These are phyloP conservation scores for Arachis hypogaea DNA, from an alignment of 306 rosid genomes.

Conservation along the genomic window DNA sequence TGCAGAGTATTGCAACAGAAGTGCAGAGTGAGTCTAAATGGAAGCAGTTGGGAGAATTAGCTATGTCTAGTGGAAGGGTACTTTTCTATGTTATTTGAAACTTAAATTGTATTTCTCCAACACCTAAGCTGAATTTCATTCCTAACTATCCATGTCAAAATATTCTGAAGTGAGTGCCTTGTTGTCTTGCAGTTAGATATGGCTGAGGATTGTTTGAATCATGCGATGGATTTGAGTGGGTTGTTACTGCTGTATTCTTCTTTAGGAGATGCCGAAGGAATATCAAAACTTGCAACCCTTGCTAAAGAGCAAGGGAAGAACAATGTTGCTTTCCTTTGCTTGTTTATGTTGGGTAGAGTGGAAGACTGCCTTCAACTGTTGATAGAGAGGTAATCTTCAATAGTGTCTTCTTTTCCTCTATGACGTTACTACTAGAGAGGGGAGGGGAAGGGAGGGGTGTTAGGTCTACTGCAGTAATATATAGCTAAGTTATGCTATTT, in stretches of 20 bases:
- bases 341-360: conserved; percentile 92
- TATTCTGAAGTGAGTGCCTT: conserved; percentile 25
- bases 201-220: conserved; percentile 94
- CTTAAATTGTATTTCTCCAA: conserved; percentile 15
- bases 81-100: conserved; percentile 30
- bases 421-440: conserved; percentile 7
- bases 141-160: conserved; percentile 32
- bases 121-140: conserved; percentile 11
- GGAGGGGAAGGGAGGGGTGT: conserved; percentile 1
- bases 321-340: conserved; percentile 94
- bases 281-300: conserved; percentile 75
- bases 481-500: conserved; percentile 36
- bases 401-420: conserved; percentile 20
- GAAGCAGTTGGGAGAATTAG: conserved; percentile 99
- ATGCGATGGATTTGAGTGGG: conserved; percentile 96
- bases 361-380: conserved; percentile 97
- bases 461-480: conserved; percentile 32
- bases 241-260: conserved; percentile 93
- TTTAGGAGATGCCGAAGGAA: conserved; percentile 97
- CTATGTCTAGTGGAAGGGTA: conserved; percentile 96
- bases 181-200: conserved; percentile 77
- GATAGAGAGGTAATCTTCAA: conserved; percentile 78
- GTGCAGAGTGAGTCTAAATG: conserved; percentile 93
- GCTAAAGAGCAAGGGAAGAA: conserved; percentile 99
- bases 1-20: conserved; percentile 78